phyloP scores from a whole-genome alignment of 2,329 filamentous ascomycete species.

The Beauveria bassiana region DNA sequence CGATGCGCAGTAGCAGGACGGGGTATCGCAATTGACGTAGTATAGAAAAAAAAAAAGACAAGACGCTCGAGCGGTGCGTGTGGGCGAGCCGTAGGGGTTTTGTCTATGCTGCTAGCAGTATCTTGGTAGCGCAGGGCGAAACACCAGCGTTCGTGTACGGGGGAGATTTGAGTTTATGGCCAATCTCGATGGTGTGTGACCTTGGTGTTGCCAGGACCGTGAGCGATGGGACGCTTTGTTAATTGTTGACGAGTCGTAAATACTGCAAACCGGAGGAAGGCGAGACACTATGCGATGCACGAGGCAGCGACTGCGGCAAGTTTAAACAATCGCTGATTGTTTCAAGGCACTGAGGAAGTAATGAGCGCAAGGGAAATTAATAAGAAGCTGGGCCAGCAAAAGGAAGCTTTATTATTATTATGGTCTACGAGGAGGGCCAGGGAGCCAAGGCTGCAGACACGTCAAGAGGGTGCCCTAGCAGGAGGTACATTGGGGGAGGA shows the following conservation, averaged over 20 bases:
- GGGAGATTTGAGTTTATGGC: constrained; percentile 9
- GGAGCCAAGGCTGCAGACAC: background rate
- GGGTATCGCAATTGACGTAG: background rate
- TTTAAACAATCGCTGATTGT: constrained; percentile 1
- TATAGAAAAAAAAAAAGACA: background rate
- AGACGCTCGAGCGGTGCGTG: background rate
- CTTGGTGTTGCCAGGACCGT: background rate
- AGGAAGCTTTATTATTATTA: background rate
- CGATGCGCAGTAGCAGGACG: background rate
- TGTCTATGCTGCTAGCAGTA: background rate
- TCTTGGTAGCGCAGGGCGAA: background rate
- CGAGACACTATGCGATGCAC: constrained; percentile 4
- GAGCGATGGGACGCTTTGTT: constrained; percentile 1
- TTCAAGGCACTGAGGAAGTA: background rate
- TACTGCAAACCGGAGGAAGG: constrained; percentile 1
- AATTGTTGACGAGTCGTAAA: background rate
- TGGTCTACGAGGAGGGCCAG: no score
- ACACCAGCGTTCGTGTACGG: constrained; percentile 4
- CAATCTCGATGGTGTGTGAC: background rate
- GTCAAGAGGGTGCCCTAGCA: background rate
- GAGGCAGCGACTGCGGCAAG: background rate
- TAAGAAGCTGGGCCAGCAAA: background rate
- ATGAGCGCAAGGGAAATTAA: constrained; percentile 7
- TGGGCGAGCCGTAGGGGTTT: constrained; percentile 7
- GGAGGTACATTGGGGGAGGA: background rate